Evolutionary conservation across 768 basidiomycete genomes (phyloP), one percentile per base, ranked within the genome.

Genomic region (Naganishia randhawae): DNA sequence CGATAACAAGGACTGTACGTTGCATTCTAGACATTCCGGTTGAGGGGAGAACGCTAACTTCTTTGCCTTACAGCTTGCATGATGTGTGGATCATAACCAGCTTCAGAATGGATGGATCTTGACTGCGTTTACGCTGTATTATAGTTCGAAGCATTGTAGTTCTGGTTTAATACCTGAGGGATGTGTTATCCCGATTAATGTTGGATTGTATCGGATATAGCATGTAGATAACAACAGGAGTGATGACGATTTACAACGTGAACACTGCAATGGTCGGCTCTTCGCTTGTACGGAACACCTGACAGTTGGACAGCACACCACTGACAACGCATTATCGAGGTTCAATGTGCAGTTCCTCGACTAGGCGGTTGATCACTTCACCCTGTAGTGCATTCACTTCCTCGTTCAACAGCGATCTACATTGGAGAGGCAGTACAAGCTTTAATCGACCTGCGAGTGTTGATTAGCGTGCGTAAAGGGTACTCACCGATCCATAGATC

Each of bases 401-500:
- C 29, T 90, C 89, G 72, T 93, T 94, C 17, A 89, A 87, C 70
- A 98, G 78, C 9, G 91, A 92, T 78, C 92, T 92, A 71, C 16
- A 65, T 35, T 4, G 3, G 37, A 42, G 66, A 50, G n/a, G 32
- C n/a, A 6, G 35, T 37, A 22, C 6, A 57, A 6, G 3, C 10
- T 53, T 53, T 3, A 29, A 55, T 10, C 17, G 29, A 6, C 37
- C 27, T 10, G 19, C 4, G 25, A 54, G n/a, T n/a, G n/a, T n/a
- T n/a, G n/a, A n/a, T n/a, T n/a, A n/a, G n/a, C n/a, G n/a, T 32
- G 32, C 42, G 66, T 17, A 29, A 32, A 48, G 33, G 8, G 27
- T 22, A 69, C 82, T 69, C 73, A 89, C 90, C 89, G 87, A 79
- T 98, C 95, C 93, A 98, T 95, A 32, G 94, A 96, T 67, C 94